Base-by-base conservation (phyloP, 306 rosid species). In the Vicia faba region DNA sequence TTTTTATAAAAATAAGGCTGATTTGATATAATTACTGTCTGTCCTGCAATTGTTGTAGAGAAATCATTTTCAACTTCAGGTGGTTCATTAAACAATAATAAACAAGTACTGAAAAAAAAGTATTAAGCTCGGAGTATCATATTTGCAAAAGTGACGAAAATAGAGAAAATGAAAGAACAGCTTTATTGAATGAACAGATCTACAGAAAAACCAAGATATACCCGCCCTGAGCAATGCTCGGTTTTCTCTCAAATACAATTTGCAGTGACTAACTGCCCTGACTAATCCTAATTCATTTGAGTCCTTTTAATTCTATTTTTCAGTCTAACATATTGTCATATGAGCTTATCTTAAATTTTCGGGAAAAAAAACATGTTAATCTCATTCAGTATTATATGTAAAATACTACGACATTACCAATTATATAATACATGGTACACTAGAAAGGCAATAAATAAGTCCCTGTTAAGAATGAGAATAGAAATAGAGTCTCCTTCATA, bases 1-100 rank as follows among this genome's bases (percentile, higher is more conserved):
- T 89, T 93, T 87, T 89, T 88, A 57, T 89, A 88, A 70, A 93
- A 89, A 63, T 59, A 89, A 46, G 97, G 97, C 68, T 89, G 91
- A 78, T 79, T 93, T 68, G 98, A 93, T 77, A 93, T 75, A 38
- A 93, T 84, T 40, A 89, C 82, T 2, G 96, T 79, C 84, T 86
- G 86, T 65, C 97, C 97, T 93, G 96, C 69, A 77, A 84, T 20
- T 53, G 41, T 74, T 75, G 72, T 29, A 70, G 48, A 85, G 40
- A 72, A 26, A 35, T 39, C 76, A 67, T 71, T 64, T 45, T 72
- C 41, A 53, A 31, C 59, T 77, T 31, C 23, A 63, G 31, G 57
- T 50, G 20, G 57, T 20, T 49, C 8, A 66, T 70, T 64, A 74
- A 61, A 64, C 14, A 70, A 66, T n/a, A 23, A 76, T 15, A 61